phyloP scores from a whole-genome alignment of 2,329 filamentous ascomycete species.

The Peltaster fructicola region DNA sequence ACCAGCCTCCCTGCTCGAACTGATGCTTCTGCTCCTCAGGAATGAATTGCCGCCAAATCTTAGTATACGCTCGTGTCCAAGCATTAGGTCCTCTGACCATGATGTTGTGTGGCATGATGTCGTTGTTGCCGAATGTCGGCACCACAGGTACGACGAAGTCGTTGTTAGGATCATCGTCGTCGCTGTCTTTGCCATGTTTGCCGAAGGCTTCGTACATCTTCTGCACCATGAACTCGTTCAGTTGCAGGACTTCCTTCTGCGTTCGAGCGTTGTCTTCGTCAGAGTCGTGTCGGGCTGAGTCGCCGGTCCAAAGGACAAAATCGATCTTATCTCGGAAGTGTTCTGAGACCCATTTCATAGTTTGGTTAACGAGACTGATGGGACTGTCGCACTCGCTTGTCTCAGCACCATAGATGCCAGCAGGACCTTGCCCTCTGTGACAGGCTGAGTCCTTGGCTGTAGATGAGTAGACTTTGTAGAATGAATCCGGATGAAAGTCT shows the following conservation, averaged over 20 bases:
- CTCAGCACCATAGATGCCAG: constrained; percentile 70
- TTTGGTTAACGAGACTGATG: constrained; percentile 62
- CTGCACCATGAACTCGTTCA: constrained; percentile 58
- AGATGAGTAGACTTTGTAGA: constrained; percentile 65
- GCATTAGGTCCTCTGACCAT: constrained; percentile 68
- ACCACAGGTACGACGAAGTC: constrained; percentile 62
- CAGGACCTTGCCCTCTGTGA: constrained; percentile 58
- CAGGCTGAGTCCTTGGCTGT: constrained; percentile 53
- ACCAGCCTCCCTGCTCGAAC: constrained; percentile 89
- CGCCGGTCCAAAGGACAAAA: constrained; percentile 24
- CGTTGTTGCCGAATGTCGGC: constrained; percentile 90
- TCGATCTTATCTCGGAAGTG: constrained; percentile 21
- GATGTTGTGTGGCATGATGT: constrained; percentile 93
- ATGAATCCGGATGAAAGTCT: constrained; percentile 80
- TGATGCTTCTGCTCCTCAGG: constrained; percentile 82
- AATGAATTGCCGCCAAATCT: constrained; percentile 74
- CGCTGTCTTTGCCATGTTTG: constrained; percentile 30
- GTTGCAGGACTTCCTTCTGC: constrained; percentile 53
- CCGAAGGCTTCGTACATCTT: constrained; percentile 63
- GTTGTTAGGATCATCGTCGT: constrained; percentile 31
- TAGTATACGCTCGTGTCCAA: constrained; percentile 61
- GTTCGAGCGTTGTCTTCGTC: constrained; percentile 49
- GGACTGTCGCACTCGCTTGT: constrained; percentile 82
- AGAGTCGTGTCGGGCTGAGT: constrained; percentile 23
- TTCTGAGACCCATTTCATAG: constrained; percentile 65